Conservation (phyloP, 108 stramenopile genomes). For the Pseudonitzschia multiseries region DNA sequence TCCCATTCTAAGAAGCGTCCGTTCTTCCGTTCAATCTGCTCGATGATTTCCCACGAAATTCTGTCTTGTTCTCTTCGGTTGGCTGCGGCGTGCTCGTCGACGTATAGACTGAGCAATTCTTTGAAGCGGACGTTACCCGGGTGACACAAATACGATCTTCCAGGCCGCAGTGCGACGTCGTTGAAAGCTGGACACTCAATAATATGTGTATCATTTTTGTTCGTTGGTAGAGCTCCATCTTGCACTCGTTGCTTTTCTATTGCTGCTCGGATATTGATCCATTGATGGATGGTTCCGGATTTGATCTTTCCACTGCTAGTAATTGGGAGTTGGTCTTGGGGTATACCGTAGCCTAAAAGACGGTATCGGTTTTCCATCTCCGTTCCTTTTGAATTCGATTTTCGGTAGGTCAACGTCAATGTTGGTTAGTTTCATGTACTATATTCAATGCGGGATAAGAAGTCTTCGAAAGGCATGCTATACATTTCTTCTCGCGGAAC, state of each 20-base stretch:
- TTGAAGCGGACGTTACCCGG: slow-evolving; percentile 3
- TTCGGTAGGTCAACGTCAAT: background rate
- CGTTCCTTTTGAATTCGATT: background rate
- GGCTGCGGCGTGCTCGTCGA: background rate
- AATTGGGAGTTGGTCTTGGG: background rate
- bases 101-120: background rate
- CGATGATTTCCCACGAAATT: background rate
- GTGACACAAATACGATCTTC: slow-evolving; percentile 4
- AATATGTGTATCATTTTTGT: background rate
- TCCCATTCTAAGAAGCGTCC: slow-evolving; percentile 12
- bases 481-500: background rate
- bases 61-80: background rate
- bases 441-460: too few species aligned
- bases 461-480: too few species aligned
- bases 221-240: too few species aligned
- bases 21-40: background rate
- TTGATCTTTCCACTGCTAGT: slow-evolving; percentile 2
- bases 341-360: slow-evolving; percentile 3
- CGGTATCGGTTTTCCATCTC: slow-evolving; percentile 5
- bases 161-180: slow-evolving; percentile 2
- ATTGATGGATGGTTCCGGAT: background rate
- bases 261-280: slow-evolving; percentile 7
- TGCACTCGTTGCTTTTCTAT: slow-evolving; percentile 7
- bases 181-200: slow-evolving; percentile 1
- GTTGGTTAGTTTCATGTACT: background rate